A percentile compares a stretch with the other conserved stretches of the same genome.
Evolutionary conservation across 2,329 filamentous ascomycete species (phyloP).

Genomic region (Fusarium sp.): DNA sequence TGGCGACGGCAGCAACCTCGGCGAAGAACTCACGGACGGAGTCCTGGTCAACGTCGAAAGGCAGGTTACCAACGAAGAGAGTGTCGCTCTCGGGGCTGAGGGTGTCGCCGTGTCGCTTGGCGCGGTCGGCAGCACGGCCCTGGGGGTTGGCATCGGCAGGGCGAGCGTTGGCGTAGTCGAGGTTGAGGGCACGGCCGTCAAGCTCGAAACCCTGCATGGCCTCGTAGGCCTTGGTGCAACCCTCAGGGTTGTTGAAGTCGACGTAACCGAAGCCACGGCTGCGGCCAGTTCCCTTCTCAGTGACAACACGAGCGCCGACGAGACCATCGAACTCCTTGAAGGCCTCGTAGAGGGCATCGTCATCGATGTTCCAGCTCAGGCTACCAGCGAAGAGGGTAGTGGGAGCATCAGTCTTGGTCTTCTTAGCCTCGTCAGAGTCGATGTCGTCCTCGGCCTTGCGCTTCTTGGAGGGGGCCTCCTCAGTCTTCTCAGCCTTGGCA

Average conservation of each 20-base stretch:
- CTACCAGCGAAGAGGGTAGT: conserved; percentile 86
- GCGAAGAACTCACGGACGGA: conserved; percentile 76
- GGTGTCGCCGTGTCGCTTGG: conserved; percentile 77
- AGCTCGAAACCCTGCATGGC: conserved; percentile 77
- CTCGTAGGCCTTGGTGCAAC: conserved; percentile 74
- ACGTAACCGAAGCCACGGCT: conserved; percentile 95
- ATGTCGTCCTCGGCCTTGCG: conserved; percentile 59
- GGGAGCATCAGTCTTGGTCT: conserved; percentile 66
- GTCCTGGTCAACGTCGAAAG: conserved; percentile 83
- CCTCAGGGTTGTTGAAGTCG: conserved; percentile 75
- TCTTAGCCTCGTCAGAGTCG: conserved; percentile 65
- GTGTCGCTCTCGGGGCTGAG: conserved; percentile 83
- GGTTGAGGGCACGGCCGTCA: conserved; percentile 76
- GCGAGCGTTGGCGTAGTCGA: conserved; percentile 78
- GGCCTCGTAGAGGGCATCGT: conserved; percentile 79
- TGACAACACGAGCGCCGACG: conserved; percentile 78
- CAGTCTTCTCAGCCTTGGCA: conserved; percentile 48
- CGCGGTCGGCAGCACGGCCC: conserved; percentile 68
- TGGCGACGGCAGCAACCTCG: conserved; percentile 73
- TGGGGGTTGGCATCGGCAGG: conserved; percentile 61
- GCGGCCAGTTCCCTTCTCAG: conserved; percentile 78
- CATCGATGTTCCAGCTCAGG: conserved; percentile 89
- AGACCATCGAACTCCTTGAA: conserved; percentile 83
- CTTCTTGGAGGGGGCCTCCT: conserved; percentile 56
- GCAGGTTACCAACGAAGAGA: conserved; percentile 89